Evolutionary conservation across 371 early-diverging fungal genomes (phyloP), one percentile per base, ranked within the genome.

Genomic region (Enterospora canceri): DNA sequence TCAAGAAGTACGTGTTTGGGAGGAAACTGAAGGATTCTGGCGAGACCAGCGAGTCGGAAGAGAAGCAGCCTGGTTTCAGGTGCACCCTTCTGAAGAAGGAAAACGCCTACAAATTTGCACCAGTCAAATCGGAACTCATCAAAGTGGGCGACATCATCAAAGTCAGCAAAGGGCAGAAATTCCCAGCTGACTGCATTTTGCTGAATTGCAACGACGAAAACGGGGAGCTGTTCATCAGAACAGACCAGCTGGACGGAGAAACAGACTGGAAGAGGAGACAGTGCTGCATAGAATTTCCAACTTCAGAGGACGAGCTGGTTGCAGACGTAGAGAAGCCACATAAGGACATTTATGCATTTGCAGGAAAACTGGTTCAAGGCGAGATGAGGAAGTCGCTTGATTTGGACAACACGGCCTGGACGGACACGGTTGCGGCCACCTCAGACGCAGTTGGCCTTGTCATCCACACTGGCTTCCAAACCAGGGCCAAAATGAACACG

Each of bases 171-270:
- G 87, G 95, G 76, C 88, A 93, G 75, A 80, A 91, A 70, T 85
- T 96, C 0, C 97, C 97, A 0, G 94, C 94, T 3, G 96, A 95
- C 81, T 72, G 69, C 32, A 59, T 68, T 19, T 47, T 74, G 12
- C 72, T 94, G 58, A 83, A 90, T 48, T 90, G 91, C 12, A 85
- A 85, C 0, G 93, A 93, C 65, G 82, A 79, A 16, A 57, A 53
- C 15, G 94, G 94, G 0, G 85, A 93, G 18, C 87, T 91, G 65
- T 97, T 96, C 82, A 89, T 97, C 74, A 83, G 95, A 54, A 97
- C 98, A 1, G 97, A 97, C 82, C 97, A 97, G 74, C 82, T 97
- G 49, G 97, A 96, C 77, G 97, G 97, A 66, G 96, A 96, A 76
- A 96, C 96, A 0, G 97, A 97, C 74, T 97, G 96, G 95, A 96